A percentile compares a stretch with the other conserved stretches of the same genome.
Conservation (phyloP, 495 filamentous ascomycete genomes). For the Aspergillus olivimuriae region DNA sequence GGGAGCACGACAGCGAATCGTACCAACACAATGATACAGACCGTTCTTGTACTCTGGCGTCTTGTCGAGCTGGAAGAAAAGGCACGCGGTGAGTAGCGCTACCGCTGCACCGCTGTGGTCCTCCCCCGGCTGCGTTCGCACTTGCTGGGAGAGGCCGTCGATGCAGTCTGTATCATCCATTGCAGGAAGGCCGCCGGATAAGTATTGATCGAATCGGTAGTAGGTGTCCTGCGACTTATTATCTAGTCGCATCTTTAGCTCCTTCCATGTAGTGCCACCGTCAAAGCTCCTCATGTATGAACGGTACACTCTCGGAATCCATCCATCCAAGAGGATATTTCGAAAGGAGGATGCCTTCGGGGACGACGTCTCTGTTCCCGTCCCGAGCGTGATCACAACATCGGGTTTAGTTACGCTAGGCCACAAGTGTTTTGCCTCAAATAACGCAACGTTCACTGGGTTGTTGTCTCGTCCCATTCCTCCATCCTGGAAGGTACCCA, state of each 20-base stretch:
- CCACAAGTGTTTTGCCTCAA: conserved; percentile 20
- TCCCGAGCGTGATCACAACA: conserved; percentile 22
- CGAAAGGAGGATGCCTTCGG: conserved; percentile 4
- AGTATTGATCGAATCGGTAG: conserved; percentile 3
- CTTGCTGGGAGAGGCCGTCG: conserved; percentile 3
- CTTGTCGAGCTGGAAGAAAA: conserved; percentile 5
- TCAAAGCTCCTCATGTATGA: conserved; percentile 4
- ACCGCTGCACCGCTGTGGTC: background rate
- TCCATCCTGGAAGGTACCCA: conserved; percentile 21
- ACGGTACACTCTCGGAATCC: conserved; percentile 9
- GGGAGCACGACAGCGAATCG: conserved; percentile 3
- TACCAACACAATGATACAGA: conserved; percentile 1
- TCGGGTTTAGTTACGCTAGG: conserved; percentile 9
- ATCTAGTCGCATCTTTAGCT: conserved; percentile 1
- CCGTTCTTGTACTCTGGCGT: conserved; percentile 3
- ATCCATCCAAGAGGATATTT: conserved; percentile 10
- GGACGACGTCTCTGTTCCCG: conserved; percentile 13
- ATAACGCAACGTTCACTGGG: conserved; percentile 23
- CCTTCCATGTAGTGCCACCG: conserved; percentile 5
- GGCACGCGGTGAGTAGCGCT: conserved; percentile 2
- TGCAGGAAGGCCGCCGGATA: conserved; percentile 3
- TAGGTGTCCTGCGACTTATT: background rate
- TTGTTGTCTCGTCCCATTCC: conserved; percentile 28
- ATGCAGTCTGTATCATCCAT: conserved; percentile 8
- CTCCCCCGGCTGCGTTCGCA: background rate